Conservation (phyloP, 352 stramenopile genomes). For the Globisporangium barbulae region DNA sequence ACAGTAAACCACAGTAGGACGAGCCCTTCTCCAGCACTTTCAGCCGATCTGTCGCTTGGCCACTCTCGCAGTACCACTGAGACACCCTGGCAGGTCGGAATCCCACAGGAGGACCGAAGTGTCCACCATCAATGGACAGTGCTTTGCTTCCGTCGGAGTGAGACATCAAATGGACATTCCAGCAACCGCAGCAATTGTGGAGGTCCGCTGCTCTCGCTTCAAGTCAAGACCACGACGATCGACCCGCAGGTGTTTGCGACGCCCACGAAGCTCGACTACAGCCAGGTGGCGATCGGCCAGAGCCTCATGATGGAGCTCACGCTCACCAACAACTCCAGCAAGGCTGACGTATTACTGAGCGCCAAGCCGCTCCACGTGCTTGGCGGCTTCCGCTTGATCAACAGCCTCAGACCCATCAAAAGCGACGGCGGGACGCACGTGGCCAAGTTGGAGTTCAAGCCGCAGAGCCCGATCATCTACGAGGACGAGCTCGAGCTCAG, state of each 20-base stretch:
- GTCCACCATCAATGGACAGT: conserved; percentile 78
- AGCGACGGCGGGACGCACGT: conserved; percentile 20
- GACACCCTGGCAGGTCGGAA: conserved; percentile 6
- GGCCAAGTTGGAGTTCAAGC: conserved; percentile 69
- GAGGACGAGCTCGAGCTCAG: conserved; percentile 70
- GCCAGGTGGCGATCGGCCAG: conserved; percentile 85
- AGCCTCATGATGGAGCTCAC: conserved; percentile 48
- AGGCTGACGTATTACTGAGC: conserved; percentile 33
- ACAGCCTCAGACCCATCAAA: conserved; percentile 49
- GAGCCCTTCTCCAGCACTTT: background rate
- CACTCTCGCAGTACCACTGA: background rate
- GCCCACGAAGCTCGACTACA: conserved; percentile 62
- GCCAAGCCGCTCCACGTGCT: conserved; percentile 70
- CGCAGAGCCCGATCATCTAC: conserved; percentile 46
- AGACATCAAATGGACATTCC: conserved; percentile 10
- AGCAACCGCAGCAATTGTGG: background rate
- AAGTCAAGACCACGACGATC: conserved; percentile 65
- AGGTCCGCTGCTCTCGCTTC: conserved; percentile 46
- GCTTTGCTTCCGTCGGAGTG: conserved; percentile 53
- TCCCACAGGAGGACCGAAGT: conserved; percentile 49
- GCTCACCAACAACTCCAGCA: conserved; percentile 61
- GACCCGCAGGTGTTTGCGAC: conserved; percentile 48
- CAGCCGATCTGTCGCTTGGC: background rate
- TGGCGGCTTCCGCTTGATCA: conserved; percentile 82
- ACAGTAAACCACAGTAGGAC: conserved; percentile 6